Base-by-base conservation (phyloP, 108 stramenopile species). In the Pseudonitzschia delicatissima region DNA sequence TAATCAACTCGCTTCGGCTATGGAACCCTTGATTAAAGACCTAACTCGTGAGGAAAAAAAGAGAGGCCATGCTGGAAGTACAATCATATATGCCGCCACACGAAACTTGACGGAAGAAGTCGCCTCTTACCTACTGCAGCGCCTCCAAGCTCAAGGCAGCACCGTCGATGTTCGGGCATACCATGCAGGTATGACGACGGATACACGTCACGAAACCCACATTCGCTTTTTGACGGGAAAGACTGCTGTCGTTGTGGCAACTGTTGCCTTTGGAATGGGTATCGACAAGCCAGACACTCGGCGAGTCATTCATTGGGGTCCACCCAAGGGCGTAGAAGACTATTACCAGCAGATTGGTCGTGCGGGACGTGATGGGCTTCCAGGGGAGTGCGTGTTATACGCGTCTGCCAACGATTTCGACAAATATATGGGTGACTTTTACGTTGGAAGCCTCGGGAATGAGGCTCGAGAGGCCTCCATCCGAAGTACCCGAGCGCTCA, bases 251-350 rank as follows among this genome's bases (percentile, higher is more conserved):
- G 87, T 98, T 47, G 95, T 96, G 15, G 98, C 97, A 0, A 98
- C 99, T 1, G 83, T 92, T 0, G 99, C 97, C 4, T 98, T 98
- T 71, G 99, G 99, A 11, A 95, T 99, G 95, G 99, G 99, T 3
- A 97, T 99, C 68, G 98, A 98, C 73, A 81, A 79, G 53, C 69
- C 73, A 11, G 78, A 84, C 44, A 79, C 66, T 13, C 77, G 97
- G 20, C 73, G 80, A 13, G 96, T 99, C 45, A 65, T 98, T 36
- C 97, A 98, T 74, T 92, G 71, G 67, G 86, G 90, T 2, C 62
- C 95, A 33, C 92, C 95, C 34, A 92, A 92, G 53, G 92, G 95
- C 1, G 73, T 99, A 20, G 98, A 98, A 73, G 93, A 88, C 61
- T 97, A 95, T 68, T 90, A 94, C 62, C 98, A 99, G 74, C 95